Percentiles rank a stretch among this genome's conserved stretches.
phyloP scores from a whole-genome alignment of 2,329 filamentous ascomycete genomes.

The Cytospora leucostoma region DNA sequence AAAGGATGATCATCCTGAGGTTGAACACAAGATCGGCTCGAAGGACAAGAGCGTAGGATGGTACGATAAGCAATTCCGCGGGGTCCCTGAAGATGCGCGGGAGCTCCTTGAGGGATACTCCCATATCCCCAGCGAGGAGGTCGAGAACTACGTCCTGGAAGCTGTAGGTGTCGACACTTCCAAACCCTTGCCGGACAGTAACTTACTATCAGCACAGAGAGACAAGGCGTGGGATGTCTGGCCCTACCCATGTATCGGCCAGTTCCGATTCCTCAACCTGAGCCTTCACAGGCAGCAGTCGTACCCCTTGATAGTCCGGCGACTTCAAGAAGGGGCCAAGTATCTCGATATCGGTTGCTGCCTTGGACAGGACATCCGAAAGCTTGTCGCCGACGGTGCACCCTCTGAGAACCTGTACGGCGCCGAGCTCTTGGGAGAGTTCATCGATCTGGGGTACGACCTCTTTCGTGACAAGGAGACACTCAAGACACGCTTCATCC shows the following conservation, averaged over 20 bases:
- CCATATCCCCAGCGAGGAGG: conserved; percentile 28
- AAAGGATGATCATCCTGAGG: neutral
- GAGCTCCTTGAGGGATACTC: conserved; percentile 32
- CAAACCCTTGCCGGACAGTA: neutral
- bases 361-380: conserved; percentile 48
- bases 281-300: conserved; percentile 36
- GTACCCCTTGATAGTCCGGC: conserved; percentile 36
- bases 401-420: conserved; percentile 42
- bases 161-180: conserved; percentile 23
- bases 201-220: conserved; percentile 31
- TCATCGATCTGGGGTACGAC: conserved; percentile 40
- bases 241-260: conserved; percentile 43
- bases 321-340: conserved; percentile 33
- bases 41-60: conserved; percentile 18
- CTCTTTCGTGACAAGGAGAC: conserved; percentile 37
- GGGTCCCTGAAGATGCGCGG: conserved; percentile 22
- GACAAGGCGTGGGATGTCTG: conserved; percentile 42
- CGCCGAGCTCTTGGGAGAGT: conserved; percentile 39
- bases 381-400: conserved; percentile 43
- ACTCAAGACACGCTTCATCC: conserved; percentile 29
- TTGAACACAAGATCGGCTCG: neutral
- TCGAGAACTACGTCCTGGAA: conserved; percentile 31
- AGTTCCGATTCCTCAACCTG: conserved; percentile 43
- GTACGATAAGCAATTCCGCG: conserved; percentile 9
- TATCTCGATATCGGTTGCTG: conserved; percentile 47